phyloP scores from a whole-genome alignment of 2,329 filamentous ascomycete genomes.

The Xylariaceae sp. region DNA sequence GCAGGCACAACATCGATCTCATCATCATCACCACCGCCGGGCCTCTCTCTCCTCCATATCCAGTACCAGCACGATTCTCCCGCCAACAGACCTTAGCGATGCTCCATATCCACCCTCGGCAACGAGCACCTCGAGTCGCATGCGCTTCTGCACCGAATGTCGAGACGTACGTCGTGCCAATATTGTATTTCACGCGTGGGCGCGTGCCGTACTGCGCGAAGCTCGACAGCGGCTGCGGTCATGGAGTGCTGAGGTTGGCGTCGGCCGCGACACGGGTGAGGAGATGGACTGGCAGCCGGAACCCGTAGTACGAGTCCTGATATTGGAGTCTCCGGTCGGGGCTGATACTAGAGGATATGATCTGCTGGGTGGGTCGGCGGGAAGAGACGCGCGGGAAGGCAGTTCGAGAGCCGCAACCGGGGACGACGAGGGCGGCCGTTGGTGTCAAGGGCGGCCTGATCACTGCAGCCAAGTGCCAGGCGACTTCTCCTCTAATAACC shows the following conservation, averaged over 20 bases:
- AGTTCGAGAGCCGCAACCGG: no score
- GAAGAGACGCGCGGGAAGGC: no score
- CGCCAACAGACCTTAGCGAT: background rate
- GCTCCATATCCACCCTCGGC: background rate
- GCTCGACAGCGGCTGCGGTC: slow-evolving; percentile 8
- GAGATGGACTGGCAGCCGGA: slow-evolving; percentile 32
- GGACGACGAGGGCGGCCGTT: no score
- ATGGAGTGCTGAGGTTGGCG: slow-evolving; percentile 24
- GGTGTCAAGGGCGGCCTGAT: no score
- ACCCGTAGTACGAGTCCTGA: slow-evolving; percentile 23
- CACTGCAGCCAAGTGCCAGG: no score
- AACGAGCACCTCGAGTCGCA: background rate
- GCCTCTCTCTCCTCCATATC: background rate
- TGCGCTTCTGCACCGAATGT: slow-evolving; percentile 22
- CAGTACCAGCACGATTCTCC: background rate
- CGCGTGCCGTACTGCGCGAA: slow-evolving; percentile 1
- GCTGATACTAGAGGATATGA: no score
- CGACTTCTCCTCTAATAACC: no score
- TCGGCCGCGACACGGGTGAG: slow-evolving; percentile 16
- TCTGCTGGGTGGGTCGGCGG: no score
- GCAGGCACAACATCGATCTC: slow-evolving; percentile 1
- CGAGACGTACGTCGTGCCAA: slow-evolving; percentile 23
- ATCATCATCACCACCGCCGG: background rate
- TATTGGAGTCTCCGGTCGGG: slow-evolving; percentile 2
- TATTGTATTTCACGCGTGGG: slow-evolving; percentile 20